A percentile compares a stretch with the other conserved stretches of the same genome.
phyloP scores from a whole-genome alignment of 441 rosid species.

The Gossypium aridum region DNA sequence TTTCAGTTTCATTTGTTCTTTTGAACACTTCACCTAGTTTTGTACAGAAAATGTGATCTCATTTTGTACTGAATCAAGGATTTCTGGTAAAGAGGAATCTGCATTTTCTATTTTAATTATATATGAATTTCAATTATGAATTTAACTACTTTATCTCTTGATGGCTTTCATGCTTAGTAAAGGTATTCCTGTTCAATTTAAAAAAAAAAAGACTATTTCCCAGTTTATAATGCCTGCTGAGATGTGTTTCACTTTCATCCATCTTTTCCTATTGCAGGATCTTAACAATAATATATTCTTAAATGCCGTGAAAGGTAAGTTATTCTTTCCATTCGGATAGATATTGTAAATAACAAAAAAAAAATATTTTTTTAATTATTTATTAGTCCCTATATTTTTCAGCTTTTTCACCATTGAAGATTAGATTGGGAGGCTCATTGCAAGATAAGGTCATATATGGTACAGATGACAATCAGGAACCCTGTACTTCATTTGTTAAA shows the following conservation, averaged over 20 bases:
- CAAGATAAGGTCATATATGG: constrained; percentile 81
- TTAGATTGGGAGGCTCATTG: constrained; percentile 86
- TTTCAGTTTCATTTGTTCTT: neutral
- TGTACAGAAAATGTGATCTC: too few relatives aligned
- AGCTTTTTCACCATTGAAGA: constrained; percentile 90
- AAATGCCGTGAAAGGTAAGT: constrained; percentile 72
- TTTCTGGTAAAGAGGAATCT: too few relatives aligned
- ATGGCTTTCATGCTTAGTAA: too few relatives aligned
- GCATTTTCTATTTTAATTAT: too few relatives aligned
- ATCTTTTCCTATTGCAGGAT: constrained; percentile 45
- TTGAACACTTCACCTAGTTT: too few relatives aligned
- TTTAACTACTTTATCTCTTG: too few relatives aligned
- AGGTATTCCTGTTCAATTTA: too few relatives aligned
- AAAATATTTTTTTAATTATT: neutral
- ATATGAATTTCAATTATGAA: too few relatives aligned
- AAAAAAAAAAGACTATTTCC: neutral
- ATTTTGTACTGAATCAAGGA: too few relatives aligned
- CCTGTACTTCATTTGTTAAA: constrained; percentile 55
- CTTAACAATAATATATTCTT: constrained; percentile 51
- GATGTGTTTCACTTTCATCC: neutral
- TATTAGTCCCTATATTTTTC: constrained; percentile 14
- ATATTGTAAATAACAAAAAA: neutral
- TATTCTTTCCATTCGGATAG: neutral
- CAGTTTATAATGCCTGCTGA: constrained; percentile 3
- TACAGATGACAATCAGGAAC: constrained; percentile 41